Evolutionary conservation across 805 yeast genomes (phyloP).

Genomic region (Metschnikowia continentalis): DNA sequence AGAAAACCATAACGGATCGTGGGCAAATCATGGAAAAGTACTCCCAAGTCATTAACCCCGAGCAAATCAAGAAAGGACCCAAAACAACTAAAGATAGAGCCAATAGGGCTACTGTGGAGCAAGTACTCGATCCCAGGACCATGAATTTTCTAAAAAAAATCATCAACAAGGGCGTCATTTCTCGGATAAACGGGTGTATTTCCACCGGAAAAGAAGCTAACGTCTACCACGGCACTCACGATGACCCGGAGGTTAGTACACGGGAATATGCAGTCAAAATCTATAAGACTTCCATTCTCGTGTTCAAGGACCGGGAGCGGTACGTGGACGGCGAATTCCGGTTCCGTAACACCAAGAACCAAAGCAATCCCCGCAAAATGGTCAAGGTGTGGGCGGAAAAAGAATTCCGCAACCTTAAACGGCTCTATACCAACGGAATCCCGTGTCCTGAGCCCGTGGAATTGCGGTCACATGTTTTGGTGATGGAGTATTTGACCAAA

Average conservation of each 20-base stretch:
- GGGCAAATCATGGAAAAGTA: slow-evolving; percentile 56
- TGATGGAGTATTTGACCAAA: slow-evolving; percentile 82
- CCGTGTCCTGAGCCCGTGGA: slow-evolving; percentile 95
- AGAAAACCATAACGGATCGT: slow-evolving; percentile 31
- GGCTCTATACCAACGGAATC: slow-evolving; percentile 72
- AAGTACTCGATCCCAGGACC: slow-evolving; percentile 93
- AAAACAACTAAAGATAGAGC: slow-evolving; percentile 75
- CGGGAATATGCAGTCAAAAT: slow-evolving; percentile 85
- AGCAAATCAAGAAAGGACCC: slow-evolving; percentile 53
- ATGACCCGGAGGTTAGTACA: slow-evolving; percentile 36
- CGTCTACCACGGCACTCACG: slow-evolving; percentile 74
- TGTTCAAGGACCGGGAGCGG: slow-evolving; percentile 94
- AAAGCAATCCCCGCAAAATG: slow-evolving; percentile 95
- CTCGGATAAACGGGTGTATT: slow-evolving; percentile 87
- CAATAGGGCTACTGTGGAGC: slow-evolving; percentile 94
- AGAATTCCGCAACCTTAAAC: slow-evolving; percentile 87
- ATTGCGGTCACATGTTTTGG: slow-evolving; percentile 81
- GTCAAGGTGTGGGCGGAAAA: slow-evolving; percentile 98
- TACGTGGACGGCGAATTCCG: slow-evolving; percentile 96
- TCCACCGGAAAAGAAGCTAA: slow-evolving; percentile 99
- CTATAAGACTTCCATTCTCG: slow-evolving; percentile 91
- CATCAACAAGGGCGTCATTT: slow-evolving; percentile 76
- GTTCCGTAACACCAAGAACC: slow-evolving; percentile 77
- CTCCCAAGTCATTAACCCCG: slow-evolving; percentile 61
- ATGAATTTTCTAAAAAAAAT: slow-evolving; percentile 75